A percentile compares a stretch with the other conserved stretches of the same genome.
phyloP scores from a whole-genome alignment of 176 grass and related monocot genomes.

The Triticum turgidum region DNA sequence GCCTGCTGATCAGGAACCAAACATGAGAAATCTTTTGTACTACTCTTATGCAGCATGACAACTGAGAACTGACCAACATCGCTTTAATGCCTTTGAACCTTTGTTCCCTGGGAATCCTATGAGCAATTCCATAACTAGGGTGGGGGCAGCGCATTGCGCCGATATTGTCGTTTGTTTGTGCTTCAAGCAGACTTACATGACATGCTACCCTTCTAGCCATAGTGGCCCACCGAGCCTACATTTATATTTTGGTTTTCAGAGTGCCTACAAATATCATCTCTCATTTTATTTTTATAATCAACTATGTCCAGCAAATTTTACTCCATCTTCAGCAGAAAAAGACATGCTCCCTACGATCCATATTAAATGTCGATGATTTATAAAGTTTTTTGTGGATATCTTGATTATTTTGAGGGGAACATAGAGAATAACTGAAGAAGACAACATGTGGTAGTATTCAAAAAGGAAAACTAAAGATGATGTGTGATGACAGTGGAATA shows the following conservation, averaged over 20 bases:
- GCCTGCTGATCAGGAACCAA: conserved; percentile 50
- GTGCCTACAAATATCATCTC: not conserved
- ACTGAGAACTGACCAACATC: conserved; percentile 31
- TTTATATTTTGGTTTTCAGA: conserved; percentile 18
- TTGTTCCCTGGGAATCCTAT: conserved; percentile 41
- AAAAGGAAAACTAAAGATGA: not conserved
- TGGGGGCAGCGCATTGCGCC: conserved; percentile 14
- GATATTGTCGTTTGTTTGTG: conserved; percentile 5
- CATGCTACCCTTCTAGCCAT: conserved; percentile 7
- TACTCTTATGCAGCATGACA: conserved; percentile 28
- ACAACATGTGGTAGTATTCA: not conserved
- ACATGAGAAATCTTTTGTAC: conserved; percentile 15
- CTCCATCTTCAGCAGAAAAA: too few species aligned
- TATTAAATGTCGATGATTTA: too few species aligned
- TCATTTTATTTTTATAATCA: not conserved
- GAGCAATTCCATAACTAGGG: conserved; percentile 29
- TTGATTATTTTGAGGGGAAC: not conserved
- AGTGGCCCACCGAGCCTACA: conserved; percentile 15
- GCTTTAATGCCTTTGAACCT: conserved; percentile 30
- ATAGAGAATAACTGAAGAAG: not conserved
- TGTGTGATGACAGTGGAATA: not conserved
- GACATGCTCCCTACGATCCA: too few species aligned
- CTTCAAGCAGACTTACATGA: conserved; percentile 25
- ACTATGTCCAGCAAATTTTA: not conserved
- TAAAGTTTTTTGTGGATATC: not conserved